Evolutionary conservation across 176 grass and related monocot genomes (phyloP).

Genomic region (Oryza glumipatula): DNA sequence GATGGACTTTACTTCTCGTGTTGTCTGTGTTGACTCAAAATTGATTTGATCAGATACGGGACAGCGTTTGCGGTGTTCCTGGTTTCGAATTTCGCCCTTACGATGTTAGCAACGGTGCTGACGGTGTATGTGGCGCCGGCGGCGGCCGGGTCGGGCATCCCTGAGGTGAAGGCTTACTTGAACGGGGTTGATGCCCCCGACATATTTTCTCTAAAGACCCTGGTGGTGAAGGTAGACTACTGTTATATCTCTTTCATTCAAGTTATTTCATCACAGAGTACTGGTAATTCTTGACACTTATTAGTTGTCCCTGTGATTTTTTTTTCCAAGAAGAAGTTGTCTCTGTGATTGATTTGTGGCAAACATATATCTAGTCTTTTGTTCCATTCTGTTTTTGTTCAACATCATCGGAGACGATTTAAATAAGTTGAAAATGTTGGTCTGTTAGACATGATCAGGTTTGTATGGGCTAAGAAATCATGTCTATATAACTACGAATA

Average conservation of each 20-base stretch:
- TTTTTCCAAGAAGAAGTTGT: background rate
- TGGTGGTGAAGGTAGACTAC: constrained; percentile 73
- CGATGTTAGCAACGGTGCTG: constrained; percentile 71
- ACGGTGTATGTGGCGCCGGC: constrained; percentile 82
- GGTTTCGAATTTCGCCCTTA: constrained; percentile 67
- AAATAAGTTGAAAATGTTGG: background rate
- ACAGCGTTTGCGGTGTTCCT: constrained; percentile 76
- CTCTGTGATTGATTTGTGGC: constrained; percentile 6
- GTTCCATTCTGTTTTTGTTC: background rate
- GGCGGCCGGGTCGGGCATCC: constrained; percentile 89
- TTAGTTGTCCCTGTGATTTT: too few relatives aligned
- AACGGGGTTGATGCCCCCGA: constrained; percentile 89
- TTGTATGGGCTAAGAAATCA: background rate
- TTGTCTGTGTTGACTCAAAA: constrained; percentile 12
- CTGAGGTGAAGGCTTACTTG: constrained; percentile 90
- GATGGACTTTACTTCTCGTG: too few relatives aligned
- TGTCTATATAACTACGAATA: too few relatives aligned
- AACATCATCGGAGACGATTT: background rate
- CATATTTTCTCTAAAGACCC: constrained; percentile 81
- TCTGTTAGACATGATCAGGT: background rate
- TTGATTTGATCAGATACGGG: constrained; percentile 47
- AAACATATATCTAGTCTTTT: constrained; percentile 7
- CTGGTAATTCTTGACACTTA: background rate
- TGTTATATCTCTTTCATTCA: constrained; percentile 1
- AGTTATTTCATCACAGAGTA: background rate